Evolutionary conservation across 306 rosid species (phyloP).

Genomic region (Fagus sylvatica): DNA sequence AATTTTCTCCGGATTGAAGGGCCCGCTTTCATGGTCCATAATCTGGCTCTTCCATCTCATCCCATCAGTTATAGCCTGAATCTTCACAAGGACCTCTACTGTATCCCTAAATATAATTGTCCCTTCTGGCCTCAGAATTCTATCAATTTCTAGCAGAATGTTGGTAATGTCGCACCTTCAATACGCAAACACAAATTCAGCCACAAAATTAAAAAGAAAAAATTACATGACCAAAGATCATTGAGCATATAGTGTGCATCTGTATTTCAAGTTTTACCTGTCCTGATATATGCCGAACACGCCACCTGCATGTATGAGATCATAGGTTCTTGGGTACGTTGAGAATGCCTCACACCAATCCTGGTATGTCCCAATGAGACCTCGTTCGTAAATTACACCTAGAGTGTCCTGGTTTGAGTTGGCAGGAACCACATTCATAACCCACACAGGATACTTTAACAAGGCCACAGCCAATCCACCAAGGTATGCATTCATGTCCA

Average conservation of each 20-base stretch:
- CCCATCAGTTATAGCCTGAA: conserved; percentile 60
- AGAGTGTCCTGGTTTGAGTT: conserved; percentile 70
- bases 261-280: conserved; percentile 41
- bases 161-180: conserved; percentile 73
- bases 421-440: conserved; percentile 84
- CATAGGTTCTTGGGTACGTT: conserved; percentile 92
- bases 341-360: conserved; percentile 98
- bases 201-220: conserved; percentile 1
- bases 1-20: conserved; percentile 92
- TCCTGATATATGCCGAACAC: conserved; percentile 86
- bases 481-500: conserved; percentile 91
- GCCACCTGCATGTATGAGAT: conserved; percentile 81
- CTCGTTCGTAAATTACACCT: conserved; percentile 83
- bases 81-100: conserved; percentile 74
- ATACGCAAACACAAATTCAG: conserved; percentile 14
- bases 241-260: background rate
- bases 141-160: conserved; percentile 86
- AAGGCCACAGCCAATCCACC: conserved; percentile 87
- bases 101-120: conserved; percentile 76
- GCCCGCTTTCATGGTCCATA: conserved; percentile 92
- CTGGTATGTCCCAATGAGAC: conserved; percentile 85
- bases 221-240: background rate
- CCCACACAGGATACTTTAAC: conserved; percentile 75
- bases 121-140: conserved; percentile 95
- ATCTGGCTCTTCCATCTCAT: conserved; percentile 89